Evolutionary conservation across 805 yeast genomes (phyloP).

Genomic region (Wickerhamomyces kurtzmanii): DNA sequence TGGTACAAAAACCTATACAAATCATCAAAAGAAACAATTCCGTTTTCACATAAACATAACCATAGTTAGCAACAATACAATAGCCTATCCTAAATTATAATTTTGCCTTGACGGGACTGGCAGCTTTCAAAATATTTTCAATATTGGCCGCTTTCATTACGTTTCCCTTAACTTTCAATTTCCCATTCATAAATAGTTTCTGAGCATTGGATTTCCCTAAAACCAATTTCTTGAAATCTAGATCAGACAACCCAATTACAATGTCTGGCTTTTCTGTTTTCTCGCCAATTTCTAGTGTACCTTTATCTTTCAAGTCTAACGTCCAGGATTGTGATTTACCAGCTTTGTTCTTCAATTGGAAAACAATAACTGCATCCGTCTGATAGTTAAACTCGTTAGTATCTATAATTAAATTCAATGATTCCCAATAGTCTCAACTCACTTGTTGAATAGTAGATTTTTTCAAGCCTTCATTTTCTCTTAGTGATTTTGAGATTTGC

Average conservation of each 20-base stretch:
- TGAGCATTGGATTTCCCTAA: conserved; percentile 79
- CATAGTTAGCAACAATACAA: too few species aligned
- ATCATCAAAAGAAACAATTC: too few species aligned
- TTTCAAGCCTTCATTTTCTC: too few species aligned
- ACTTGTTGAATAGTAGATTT: too few species aligned
- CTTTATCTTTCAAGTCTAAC: conserved; percentile 56
- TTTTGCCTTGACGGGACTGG: conserved; percentile 33
- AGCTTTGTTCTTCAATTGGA: conserved; percentile 58
- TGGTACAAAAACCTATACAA: too few species aligned
- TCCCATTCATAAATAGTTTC: conserved; percentile 75
- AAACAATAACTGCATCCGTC: conserved; percentile 55
- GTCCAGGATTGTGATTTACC: conserved; percentile 49
- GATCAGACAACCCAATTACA: conserved; percentile 53
- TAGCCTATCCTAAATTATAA: conserved; percentile 19
- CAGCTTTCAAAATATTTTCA: conserved; percentile 55
- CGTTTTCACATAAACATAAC: too few species aligned
- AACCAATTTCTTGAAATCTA: conserved; percentile 61
- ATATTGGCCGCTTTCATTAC: conserved; percentile 82
- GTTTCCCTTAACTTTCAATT: conserved; percentile 81
- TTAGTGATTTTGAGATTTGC: too few species aligned
- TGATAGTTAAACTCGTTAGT: too few species aligned
- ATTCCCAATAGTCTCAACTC: too few species aligned
- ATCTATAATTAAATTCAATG: too few species aligned
- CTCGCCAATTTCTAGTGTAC: conserved; percentile 32
- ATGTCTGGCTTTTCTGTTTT: conserved; percentile 47